A percentile compares a stretch with the other conserved stretches of the same genome.
phyloP scores from a whole-genome alignment of 768 basidiomycete species.

The Pleurotus citrinopileatus region DNA sequence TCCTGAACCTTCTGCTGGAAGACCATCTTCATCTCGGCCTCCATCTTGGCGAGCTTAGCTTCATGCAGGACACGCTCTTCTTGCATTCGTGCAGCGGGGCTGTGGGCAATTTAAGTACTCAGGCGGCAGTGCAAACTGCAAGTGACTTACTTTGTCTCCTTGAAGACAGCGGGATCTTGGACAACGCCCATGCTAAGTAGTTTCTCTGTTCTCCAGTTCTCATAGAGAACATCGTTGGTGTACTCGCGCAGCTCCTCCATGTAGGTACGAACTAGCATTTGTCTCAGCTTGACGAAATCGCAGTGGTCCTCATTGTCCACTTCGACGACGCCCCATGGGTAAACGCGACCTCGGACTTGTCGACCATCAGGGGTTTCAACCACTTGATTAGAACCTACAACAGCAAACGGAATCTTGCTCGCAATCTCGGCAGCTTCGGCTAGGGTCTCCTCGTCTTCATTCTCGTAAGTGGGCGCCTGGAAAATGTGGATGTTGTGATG shows the following conservation, averaged over 20 bases:
- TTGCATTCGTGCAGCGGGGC: conserved; percentile 93
- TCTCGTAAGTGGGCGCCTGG: conserved; percentile 96
- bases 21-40: conserved; percentile 99
- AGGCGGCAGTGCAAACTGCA: neutral
- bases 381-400: conserved; percentile 89
- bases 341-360: conserved; percentile 89
- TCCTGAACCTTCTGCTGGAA: conserved; percentile 99
- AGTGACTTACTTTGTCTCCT: conserved; percentile 90
- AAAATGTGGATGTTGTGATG: conserved; percentile 97
- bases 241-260: conserved; percentile 99
- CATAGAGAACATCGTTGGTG: conserved; percentile 93
- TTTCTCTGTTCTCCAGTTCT: conserved; percentile 98
- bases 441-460: conserved; percentile 97
- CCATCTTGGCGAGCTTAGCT: conserved; percentile 98
- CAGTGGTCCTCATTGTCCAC: conserved; percentile 99
- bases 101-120: conserved; percentile 30
- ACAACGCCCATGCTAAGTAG: conserved; percentile 96
- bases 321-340: conserved; percentile 99
- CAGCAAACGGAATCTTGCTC: conserved; percentile 97
- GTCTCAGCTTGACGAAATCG: conserved; percentile 98
- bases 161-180: conserved; percentile 97
- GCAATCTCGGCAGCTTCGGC: conserved; percentile 98
- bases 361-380: conserved; percentile 86
- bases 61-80: conserved; percentile 97
- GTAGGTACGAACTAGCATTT: conserved; percentile 98